phyloP scores from a whole-genome alignment of 2,329 filamentous ascomycete genomes.

The Penicillium vulpinum region DNA sequence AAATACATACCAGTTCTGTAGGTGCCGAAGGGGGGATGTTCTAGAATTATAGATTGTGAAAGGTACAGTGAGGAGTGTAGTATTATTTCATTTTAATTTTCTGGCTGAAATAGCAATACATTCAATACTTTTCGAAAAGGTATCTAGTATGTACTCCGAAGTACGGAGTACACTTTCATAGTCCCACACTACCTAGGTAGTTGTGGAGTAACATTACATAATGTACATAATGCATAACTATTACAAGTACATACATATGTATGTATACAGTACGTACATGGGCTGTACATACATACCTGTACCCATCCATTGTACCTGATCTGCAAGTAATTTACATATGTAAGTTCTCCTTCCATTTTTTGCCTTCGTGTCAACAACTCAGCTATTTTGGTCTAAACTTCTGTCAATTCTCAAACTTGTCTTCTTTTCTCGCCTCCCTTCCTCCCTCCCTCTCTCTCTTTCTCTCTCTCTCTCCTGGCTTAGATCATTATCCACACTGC shows the following conservation, averaged over 20 bases:
- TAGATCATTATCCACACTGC: neutral
- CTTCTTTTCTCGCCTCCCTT: neutral
- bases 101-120: too few species aligned
- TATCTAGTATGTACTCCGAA: too few species aligned
- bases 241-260: neutral
- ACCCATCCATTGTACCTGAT: slow-evolving; percentile 14
- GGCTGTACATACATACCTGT: too few species aligned
- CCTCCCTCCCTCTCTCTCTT: neutral
- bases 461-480: neutral
- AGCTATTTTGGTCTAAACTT: neutral
- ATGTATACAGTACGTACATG: neutral
- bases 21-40: too few species aligned
- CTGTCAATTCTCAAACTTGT: neutral
- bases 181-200: too few species aligned
- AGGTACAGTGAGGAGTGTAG: too few species aligned
- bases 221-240: too few species aligned
- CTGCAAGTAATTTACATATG: slow-evolving; percentile 17
- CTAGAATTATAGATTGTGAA: too few species aligned
- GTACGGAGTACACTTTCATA: too few species aligned
- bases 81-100: too few species aligned
- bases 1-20: too few species aligned
- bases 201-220: too few species aligned
- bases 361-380: slow-evolving; percentile 46
- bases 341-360: slow-evolving; percentile 23
- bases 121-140: neutral